Base-by-base conservation (phyloP, 768 basidiomycete genomes). In the Leccinum aurantiacum region DNA sequence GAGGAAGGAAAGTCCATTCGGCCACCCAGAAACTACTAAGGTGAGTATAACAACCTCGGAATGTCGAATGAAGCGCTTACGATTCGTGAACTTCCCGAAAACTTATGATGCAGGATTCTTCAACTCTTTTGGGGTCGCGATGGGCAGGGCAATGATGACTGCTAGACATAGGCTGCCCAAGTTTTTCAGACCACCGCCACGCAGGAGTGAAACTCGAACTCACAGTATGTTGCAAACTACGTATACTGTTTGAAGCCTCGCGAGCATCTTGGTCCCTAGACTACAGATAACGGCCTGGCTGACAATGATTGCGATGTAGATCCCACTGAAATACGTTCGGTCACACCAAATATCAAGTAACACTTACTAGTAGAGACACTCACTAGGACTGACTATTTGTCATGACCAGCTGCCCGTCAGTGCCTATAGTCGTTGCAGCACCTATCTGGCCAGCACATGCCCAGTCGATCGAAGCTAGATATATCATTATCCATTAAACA, bases 201-300 rank as follows among this genome's bases (percentile, higher is more conserved):
- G 17, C 25, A 47, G 7, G 10, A 29, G 17, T 3, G 27, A 35
- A 25, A 38, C 33, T 10, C 17, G 11, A 14, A 63, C 75, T 53
- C 66, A 74, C 70, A 76, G 27, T 4, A 80, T 67, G 59, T 82
- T 82, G 37, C 76, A 69, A 6, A 74, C 54, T 9, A 80, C 74
- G 49, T 77, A 80, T 8, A 79, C 73, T 11, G 78, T 83, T 67
- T 91, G 90, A n/a, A 91, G 68, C 19, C 87, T 78, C 1, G 89
- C 90, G 13, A 92, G 75, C 19, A 86, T 64, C 17, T 75, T 73
- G 1, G 89, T 89, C 15, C 83, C 87, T 14, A 90, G 74, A 64
- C 85, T 86, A 63, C 87, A 89, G 11, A 88, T 69, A 14, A 84
- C 60, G 0, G 82, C 88, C 67, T 91, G 87, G 2, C 80, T 75